A percentile compares a stretch with the other conserved stretches of the same genome.
phyloP scores from a whole-genome alignment of 768 basidiomycete species.

The Suillus occidentalis region DNA sequence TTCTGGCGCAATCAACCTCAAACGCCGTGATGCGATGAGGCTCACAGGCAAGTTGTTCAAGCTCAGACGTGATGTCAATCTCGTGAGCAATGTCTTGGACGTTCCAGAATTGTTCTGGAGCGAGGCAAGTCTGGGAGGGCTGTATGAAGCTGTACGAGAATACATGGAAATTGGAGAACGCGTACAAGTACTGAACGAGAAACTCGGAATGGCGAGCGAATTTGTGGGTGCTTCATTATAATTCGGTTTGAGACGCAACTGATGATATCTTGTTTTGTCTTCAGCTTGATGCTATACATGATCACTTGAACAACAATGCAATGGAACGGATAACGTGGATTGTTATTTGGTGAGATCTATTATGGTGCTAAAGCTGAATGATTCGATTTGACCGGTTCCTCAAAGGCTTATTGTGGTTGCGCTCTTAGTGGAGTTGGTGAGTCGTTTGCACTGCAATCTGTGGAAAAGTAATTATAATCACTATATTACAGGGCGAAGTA shows the following conservation, averaged over 20 bases:
- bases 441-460: constrained; percentile 20
- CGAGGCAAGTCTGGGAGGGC: constrained; percentile 82
- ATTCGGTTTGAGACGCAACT: neutral
- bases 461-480: neutral
- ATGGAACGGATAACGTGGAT: constrained; percentile 91
- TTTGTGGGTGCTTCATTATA: constrained; percentile 61
- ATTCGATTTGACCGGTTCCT: constrained; percentile 18
- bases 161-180: constrained; percentile 91
- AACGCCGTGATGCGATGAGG: constrained; percentile 80
- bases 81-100: constrained; percentile 91
- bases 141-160: constrained; percentile 91
- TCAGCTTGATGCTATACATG: constrained; percentile 91
- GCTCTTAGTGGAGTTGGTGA: constrained; percentile 81
- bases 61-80: constrained; percentile 83
- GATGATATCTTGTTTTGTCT: neutral
- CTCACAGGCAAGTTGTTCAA: constrained; percentile 87
- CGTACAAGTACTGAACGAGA: constrained; percentile 86
- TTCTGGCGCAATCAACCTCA: constrained; percentile 73
- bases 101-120: constrained; percentile 95
- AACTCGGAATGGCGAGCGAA: constrained; percentile 83
- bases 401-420: constrained; percentile 86
- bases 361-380: constrained; percentile 15
- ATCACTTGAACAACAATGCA: constrained; percentile 85
- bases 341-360: constrained; percentile 56
- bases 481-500: constrained; percentile 69